A percentile compares a stretch with the other conserved stretches of the same genome.
Conservation (phyloP, 352 stramenopile species). For the Phytophthora pisi region DNA sequence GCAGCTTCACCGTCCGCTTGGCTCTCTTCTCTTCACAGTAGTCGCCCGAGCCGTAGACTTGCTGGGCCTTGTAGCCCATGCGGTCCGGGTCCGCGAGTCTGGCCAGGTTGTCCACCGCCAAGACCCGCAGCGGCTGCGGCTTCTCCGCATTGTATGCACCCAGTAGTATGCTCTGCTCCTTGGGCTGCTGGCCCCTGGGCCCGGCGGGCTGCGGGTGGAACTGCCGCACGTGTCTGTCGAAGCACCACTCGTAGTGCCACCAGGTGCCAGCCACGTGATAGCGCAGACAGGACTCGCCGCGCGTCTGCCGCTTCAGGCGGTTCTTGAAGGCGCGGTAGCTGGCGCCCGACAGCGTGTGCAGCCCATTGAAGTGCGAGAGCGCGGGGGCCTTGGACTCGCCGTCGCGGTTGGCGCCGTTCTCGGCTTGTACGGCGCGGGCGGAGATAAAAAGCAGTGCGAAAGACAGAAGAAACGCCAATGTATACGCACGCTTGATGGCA, state of each 20-base stretch:
- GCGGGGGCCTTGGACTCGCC: not conserved
- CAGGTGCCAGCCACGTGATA: slow-evolving; percentile 68
- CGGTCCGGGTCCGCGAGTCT: slow-evolving; percentile 51
- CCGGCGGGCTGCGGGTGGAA: slow-evolving; percentile 43
- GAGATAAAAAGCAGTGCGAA: slow-evolving; percentile 22
- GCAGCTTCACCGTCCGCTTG: slow-evolving; percentile 45
- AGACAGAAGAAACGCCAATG: slow-evolving; percentile 19
- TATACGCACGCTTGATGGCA: slow-evolving; percentile 17
- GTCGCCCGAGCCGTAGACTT: slow-evolving; percentile 59
- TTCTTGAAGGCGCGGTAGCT: slow-evolving; percentile 77
- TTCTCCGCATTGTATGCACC: slow-evolving; percentile 42
- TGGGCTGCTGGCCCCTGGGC: slow-evolving; percentile 15
- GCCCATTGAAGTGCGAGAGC: slow-evolving; percentile 54
- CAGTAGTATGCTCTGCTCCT: slow-evolving; percentile 47
- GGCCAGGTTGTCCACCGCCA: slow-evolving; percentile 42
- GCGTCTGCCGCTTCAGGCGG: slow-evolving; percentile 63
- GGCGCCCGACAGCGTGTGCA: slow-evolving; percentile 64
- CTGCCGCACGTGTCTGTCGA: slow-evolving; percentile 72
- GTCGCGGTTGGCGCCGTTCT: slow-evolving; percentile 15
- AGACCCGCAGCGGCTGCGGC: slow-evolving; percentile 48
- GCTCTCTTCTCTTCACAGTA: slow-evolving; percentile 31
- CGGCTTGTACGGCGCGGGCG: slow-evolving; percentile 10
- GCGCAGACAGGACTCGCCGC: slow-evolving; percentile 51
- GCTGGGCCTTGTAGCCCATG: slow-evolving; percentile 61
- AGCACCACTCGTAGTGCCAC: slow-evolving; percentile 90